A percentile compares a stretch with the other conserved stretches of the same genome.
phyloP scores from a whole-genome alignment of 345 rosid genomes.

The Arabis alpina region DNA sequence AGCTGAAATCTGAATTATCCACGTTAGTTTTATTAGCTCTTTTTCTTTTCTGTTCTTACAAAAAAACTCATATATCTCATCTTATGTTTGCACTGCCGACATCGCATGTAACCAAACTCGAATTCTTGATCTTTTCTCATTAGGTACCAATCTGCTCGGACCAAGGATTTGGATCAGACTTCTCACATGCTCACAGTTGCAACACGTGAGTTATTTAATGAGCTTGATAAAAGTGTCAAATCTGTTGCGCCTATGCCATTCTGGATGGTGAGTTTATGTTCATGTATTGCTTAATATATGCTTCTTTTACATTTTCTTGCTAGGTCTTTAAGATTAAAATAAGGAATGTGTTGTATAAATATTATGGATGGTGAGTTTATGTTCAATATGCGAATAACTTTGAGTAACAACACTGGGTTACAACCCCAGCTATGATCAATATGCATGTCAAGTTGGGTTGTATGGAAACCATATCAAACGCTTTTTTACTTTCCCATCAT shows the following conservation, averaged over 20 bases:
- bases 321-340: neutral
- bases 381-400: neutral
- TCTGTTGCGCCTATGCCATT: constrained; percentile 87
- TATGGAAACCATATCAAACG: neutral
- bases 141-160: constrained; percentile 67
- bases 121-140: constrained; percentile 24
- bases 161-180: constrained; percentile 72
- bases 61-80: neutral
- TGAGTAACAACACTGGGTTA: neutral
- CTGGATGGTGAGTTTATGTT: constrained; percentile 64
- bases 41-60: neutral
- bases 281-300: neutral
- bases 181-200: constrained; percentile 84
- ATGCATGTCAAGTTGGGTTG: neutral
- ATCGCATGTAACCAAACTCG: constrained; percentile 26
- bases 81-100: neutral
- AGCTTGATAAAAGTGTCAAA: constrained; percentile 79
- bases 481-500: constrained; percentile 12
- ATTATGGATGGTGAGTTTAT: no score
- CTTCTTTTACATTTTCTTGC: constrained; percentile 5
- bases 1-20: constrained; percentile 81
- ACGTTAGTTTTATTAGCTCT: constrained; percentile 48
- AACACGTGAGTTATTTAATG: constrained; percentile 68
- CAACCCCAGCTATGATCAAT: neutral
- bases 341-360: neutral